Conservation (phyloP, 2,329 filamentous ascomycete genomes). For the Stachybotrys elegans region DNA sequence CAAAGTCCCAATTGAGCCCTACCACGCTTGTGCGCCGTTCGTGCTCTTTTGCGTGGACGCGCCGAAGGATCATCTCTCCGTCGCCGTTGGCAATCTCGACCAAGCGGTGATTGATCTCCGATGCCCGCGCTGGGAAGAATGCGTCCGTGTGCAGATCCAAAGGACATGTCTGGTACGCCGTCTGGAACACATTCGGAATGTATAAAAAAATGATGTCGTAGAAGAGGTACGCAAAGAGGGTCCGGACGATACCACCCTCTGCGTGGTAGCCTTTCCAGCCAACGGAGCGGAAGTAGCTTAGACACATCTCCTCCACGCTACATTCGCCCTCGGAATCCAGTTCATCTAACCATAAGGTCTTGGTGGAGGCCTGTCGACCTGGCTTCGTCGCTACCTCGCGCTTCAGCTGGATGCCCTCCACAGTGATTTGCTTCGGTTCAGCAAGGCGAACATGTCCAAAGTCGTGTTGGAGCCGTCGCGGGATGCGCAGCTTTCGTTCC, state of each 20-base stretch:
- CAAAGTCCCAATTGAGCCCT: constrained; percentile 87
- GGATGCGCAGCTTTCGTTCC: constrained; percentile 76
- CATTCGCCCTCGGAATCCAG: constrained; percentile 66
- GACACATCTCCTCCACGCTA: constrained; percentile 89
- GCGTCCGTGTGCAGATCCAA: constrained; percentile 89
- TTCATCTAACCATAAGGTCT: constrained; percentile 87
- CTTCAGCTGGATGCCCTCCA: constrained; percentile 75
- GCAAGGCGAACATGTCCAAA: constrained; percentile 80
- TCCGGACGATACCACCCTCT: constrained; percentile 89
- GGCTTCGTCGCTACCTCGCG: constrained; percentile 42
- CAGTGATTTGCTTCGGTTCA: constrained; percentile 68
- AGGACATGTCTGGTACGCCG: constrained; percentile 88
- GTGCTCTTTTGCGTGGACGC: constrained; percentile 63
- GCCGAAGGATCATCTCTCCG: constrained; percentile 60
- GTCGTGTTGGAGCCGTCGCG: constrained; percentile 83
- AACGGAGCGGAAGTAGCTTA: constrained; percentile 74
- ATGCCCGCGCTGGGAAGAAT: constrained; percentile 81
- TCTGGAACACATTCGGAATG: constrained; percentile 95
- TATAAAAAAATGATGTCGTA: constrained; percentile 91
- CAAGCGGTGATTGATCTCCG: constrained; percentile 82
- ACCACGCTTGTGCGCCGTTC: constrained; percentile 78
- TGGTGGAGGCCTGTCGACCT: constrained; percentile 46
- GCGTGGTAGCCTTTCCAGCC: constrained; percentile 95
- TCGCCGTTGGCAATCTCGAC: constrained; percentile 83
- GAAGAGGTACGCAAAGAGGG: constrained; percentile 85